Evolutionary conservation across 768 basidiomycete species (phyloP).

Genomic region (Pisolithus albus): DNA sequence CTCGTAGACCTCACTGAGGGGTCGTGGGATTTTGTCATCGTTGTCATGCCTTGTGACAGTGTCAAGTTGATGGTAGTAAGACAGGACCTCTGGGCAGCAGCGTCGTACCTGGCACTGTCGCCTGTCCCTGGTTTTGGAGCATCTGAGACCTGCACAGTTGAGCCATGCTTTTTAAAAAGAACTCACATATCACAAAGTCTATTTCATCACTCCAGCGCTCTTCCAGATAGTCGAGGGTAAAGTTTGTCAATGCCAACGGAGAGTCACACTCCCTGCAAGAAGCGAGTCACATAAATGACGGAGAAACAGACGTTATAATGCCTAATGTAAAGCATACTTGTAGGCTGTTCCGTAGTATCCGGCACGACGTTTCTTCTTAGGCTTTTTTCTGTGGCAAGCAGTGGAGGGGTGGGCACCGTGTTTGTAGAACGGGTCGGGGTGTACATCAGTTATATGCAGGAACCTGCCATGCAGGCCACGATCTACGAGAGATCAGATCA

Average conservation of each 20-base stretch:
- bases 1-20: slow-evolving; percentile 69
- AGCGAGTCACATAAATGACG: background rate
- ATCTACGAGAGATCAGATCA: slow-evolving; percentile 21
- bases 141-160: background rate
- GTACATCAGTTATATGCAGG: slow-evolving; percentile 78
- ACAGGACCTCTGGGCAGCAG: background rate
- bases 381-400: slow-evolving; percentile 59
- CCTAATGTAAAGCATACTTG: slow-evolving; percentile 39
- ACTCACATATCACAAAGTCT: slow-evolving; percentile 84
- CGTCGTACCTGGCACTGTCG: slow-evolving; percentile 57
- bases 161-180: background rate
- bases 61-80: background rate
- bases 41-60: slow-evolving; percentile 67
- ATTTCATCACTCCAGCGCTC: slow-evolving; percentile 76
- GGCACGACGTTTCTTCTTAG: slow-evolving; percentile 47
- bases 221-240: slow-evolving; percentile 74
- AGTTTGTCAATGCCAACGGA: slow-evolving; percentile 70
- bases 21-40: slow-evolving; percentile 74
- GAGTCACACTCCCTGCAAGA: slow-evolving; percentile 68
- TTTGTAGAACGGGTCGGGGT: slow-evolving; percentile 68
- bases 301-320: background rate
- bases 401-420: slow-evolving; percentile 45
- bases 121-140: slow-evolving; percentile 52
- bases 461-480: slow-evolving; percentile 64
- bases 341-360: slow-evolving; percentile 63